Conservation (phyloP, 2,329 filamentous ascomycete genomes). For the Zarea fungicola region DNA sequence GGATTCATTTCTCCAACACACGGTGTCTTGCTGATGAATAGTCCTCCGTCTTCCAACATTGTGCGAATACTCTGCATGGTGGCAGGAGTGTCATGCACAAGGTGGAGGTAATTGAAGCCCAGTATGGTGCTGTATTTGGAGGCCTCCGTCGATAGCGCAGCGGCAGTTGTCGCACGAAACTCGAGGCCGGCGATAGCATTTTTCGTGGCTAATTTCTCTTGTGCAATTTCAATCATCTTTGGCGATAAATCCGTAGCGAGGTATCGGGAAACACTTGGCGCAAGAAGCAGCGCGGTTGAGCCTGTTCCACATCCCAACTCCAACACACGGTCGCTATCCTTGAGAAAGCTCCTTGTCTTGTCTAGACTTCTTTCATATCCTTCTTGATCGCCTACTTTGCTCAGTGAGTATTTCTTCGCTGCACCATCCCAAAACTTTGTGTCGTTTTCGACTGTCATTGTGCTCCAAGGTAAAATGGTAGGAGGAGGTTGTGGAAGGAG, state of each 20-base stretch:
- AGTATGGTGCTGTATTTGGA: constrained; percentile 13
- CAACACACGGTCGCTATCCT: constrained; percentile 14
- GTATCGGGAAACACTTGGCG: constrained; percentile 8
- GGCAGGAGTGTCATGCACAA: constrained; percentile 14
- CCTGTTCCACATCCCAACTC: constrained; percentile 19
- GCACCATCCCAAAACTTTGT: constrained; percentile 15
- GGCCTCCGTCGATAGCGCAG: constrained; percentile 11
- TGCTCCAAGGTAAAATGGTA: background rate
- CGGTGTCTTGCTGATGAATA: constrained; percentile 18
- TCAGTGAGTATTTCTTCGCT: constrained; percentile 13
- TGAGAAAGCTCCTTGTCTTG: constrained; percentile 9
- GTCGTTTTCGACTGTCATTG: constrained; percentile 9
- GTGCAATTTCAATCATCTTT: constrained; percentile 14
- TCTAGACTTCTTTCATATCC: constrained; percentile 17
- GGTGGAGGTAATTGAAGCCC: constrained; percentile 18
- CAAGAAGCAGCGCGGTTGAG: constrained; percentile 16
- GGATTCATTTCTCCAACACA: constrained; percentile 15
- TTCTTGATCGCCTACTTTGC: constrained; percentile 13
- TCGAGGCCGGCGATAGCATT: background rate
- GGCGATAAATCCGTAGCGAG: constrained; percentile 17
- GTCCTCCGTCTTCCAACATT: constrained; percentile 13
- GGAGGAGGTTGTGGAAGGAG: background rate
- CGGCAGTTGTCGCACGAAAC: constrained; percentile 13
- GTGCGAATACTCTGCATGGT: constrained; percentile 9
- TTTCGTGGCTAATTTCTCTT: background rate